These are phyloP conservation scores for Colletotrichum sp. DNA, from an alignment of 2,329 filamentous ascomycete species.

Conservation along the genomic window DNA sequence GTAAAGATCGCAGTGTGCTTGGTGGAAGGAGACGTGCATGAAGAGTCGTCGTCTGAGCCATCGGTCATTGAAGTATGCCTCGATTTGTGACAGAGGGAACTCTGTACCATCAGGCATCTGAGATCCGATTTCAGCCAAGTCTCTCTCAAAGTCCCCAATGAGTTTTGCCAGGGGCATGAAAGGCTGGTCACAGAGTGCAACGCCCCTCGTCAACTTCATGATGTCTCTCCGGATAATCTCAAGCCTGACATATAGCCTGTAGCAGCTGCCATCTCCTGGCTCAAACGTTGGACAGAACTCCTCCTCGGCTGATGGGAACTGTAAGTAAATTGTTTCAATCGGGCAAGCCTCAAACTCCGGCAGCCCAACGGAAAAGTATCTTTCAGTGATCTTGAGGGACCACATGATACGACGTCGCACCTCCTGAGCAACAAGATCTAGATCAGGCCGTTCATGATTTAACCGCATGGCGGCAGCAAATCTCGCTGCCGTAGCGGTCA, in stretches of 20 bases:
- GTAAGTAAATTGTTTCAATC: conserved; percentile 41
- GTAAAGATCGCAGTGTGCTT: conserved; percentile 49
- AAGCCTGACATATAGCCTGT: conserved; percentile 25
- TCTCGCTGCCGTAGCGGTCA: conserved; percentile 37
- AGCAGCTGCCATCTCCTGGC: conserved; percentile 18
- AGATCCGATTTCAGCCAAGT: conserved; percentile 18
- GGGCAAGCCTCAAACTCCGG: conserved; percentile 46
- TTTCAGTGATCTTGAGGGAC: conserved; percentile 44
- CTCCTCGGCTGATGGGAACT: conserved; percentile 47
- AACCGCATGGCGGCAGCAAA: conserved; percentile 42
- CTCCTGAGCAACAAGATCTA: conserved; percentile 39
- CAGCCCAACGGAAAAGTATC: conserved; percentile 45
- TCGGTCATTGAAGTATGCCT: conserved; percentile 8
- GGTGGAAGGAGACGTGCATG: conserved; percentile 42
- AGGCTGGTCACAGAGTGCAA: conserved; percentile 25
- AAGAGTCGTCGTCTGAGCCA: conserved; percentile 30
- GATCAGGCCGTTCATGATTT: conserved; percentile 41
- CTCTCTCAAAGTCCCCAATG: conserved; percentile 23
- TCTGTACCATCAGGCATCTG: conserved; percentile 22
- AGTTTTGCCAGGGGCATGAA: conserved; percentile 23
- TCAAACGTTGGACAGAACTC: conserved; percentile 35
- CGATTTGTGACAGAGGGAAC: conserved; percentile 12
- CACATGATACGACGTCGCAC: conserved; percentile 43
- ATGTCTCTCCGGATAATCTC: conserved; percentile 27
- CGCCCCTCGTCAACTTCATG: conserved; percentile 26